Conservation (phyloP, 1,284 basidiomycete species). For the Rugiboletus extremiorientalis region DNA sequence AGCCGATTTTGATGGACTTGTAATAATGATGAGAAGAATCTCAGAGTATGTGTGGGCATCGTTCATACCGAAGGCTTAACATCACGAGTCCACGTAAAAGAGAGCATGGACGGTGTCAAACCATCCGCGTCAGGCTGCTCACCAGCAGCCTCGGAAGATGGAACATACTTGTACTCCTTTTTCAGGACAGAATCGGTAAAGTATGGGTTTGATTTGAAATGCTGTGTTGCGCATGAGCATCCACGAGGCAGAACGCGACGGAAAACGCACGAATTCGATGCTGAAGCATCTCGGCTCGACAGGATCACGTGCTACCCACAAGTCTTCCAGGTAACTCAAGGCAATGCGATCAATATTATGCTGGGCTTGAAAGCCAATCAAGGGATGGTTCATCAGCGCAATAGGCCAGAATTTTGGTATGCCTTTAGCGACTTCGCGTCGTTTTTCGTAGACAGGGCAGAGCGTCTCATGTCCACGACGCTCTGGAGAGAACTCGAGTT, state of each 20-base stretch:
- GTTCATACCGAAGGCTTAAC: conserved; percentile 58
- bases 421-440: conserved; percentile 59
- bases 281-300: conserved; percentile 71
- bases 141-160: conserved; percentile 50
- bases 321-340: conserved; percentile 72
- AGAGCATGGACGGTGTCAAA: conserved; percentile 69
- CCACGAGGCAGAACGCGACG: background rate
- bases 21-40: background rate
- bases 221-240: conserved; percentile 46
- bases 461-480: conserved; percentile 58
- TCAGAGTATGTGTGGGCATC: background rate
- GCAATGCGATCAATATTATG: conserved; percentile 72
- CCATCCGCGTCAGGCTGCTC: conserved; percentile 70
- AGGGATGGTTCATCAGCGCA: conserved; percentile 66
- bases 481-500: conserved; percentile 44
- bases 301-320: conserved; percentile 72
- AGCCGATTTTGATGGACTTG: conserved; percentile 68
- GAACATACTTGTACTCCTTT: conserved; percentile 74
- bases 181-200: conserved; percentile 72
- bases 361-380: conserved; percentile 61
- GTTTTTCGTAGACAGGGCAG: conserved; percentile 62
- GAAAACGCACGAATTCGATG: conserved; percentile 71
- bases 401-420: conserved; percentile 80
- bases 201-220: conserved; percentile 83
- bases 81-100: conserved; percentile 77